Evolutionary conservation across 176 grass and related monocot species (phyloP).

Genomic region (Areca catechu): DNA sequence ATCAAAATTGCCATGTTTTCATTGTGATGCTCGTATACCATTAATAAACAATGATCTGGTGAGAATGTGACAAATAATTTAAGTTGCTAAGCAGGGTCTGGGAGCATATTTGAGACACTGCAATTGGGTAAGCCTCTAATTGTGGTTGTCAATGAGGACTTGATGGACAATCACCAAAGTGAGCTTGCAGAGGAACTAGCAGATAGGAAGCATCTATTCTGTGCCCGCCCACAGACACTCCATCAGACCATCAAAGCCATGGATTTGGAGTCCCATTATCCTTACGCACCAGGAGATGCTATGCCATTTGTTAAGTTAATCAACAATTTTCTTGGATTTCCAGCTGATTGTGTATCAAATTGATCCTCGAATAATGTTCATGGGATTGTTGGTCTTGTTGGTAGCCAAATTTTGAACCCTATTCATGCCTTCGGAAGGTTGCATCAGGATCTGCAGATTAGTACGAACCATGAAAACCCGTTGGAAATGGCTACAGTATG

Average conservation of each 20-base stretch:
- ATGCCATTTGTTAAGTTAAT: slow-evolving; percentile 39
- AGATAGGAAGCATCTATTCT: slow-evolving; percentile 63
- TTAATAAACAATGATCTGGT: no score
- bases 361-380: no score
- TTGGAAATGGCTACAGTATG: no score
- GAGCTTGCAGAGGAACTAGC: slow-evolving; percentile 79
- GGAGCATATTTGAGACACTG: slow-evolving; percentile 85
- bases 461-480: no score
- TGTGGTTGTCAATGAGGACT: slow-evolving; percentile 76
- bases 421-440: no score
- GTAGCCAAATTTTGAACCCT: no score
- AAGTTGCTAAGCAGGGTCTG: slow-evolving; percentile 36
- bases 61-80: background rate
- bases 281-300: slow-evolving; percentile 45
- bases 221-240: slow-evolving; percentile 37
- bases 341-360: background rate
- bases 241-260: slow-evolving; percentile 35
- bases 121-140: slow-evolving; percentile 51
- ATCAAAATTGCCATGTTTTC: no score
- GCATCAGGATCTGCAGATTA: no score
- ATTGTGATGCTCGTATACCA: no score
- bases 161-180: slow-evolving; percentile 87
- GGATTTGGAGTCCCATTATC: slow-evolving; percentile 35
- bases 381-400: no score
- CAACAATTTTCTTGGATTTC: slow-evolving; percentile 52